Evolutionary conservation across 192 early-diverging fungal genomes (phyloP), one percentile per base, ranked within the genome.

Genomic region (Gryganskiella cystojenkinii): DNA sequence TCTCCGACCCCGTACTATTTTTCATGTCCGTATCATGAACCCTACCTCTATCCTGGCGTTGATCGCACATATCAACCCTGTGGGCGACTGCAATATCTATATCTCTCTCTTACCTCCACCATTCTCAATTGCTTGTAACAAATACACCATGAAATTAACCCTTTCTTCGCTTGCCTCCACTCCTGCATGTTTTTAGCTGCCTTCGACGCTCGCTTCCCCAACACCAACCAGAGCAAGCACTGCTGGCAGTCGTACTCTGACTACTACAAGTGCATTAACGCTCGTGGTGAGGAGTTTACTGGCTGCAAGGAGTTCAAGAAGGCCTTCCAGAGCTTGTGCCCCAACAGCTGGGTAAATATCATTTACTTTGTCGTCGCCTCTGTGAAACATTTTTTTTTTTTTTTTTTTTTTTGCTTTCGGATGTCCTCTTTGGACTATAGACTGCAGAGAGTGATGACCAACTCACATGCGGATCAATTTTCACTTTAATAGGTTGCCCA

Each of bases 231-330:
- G 91, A 97, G 95, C 74, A 96, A 95, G 90, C 92, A 94, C 92
- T 99, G 98, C 91, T 97, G 96, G 95, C 98, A 99, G 90, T 95
- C 96, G 90, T 99, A 97, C 85, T 90, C 91, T 61, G 98, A 99
- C 85, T 97, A 94, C 83, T 86, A 85, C 86, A 90, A 91, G 84
- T 99, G 98, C 80, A 88, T 96, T 37, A 86, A 88, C 52, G 93
- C 92, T 70, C 96, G 95, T 90, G 98, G 98, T 79, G 96, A 98
- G 84, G 96, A 98, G 68, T 98, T 88, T 76, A 85, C 90, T 44
- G 94, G 94, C 31, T 99, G 98, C 91, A 87, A 92, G 78, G 91
- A 94, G 79, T 99, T 99, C 86, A 87, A 85, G 80, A 86, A 79
- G 70, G 88, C 92, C 40, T 99, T 90, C 89, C 85, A 84, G 67